A percentile compares a stretch with the other conserved stretches of the same genome.
Evolutionary conservation across 1,284 basidiomycete genomes (phyloP).

Genomic region (Ustilago lituana): DNA sequence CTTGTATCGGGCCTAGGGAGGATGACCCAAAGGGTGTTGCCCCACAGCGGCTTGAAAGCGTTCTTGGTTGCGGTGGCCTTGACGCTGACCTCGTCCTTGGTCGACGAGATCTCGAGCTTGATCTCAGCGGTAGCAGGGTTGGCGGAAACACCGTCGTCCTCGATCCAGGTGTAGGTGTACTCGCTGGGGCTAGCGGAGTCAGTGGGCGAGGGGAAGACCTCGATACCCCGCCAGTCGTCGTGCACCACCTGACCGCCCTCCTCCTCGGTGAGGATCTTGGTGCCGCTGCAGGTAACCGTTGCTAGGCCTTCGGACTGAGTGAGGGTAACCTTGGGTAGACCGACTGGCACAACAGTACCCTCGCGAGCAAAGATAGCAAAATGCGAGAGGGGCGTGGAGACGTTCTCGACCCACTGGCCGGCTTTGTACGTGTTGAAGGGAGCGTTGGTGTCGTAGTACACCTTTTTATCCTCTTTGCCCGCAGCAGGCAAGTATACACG

Average conservation of each 20-base stretch:
- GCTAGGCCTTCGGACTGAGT: constrained; percentile 60
- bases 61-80: constrained; percentile 51
- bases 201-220: constrained; percentile 67
- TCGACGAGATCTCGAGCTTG: constrained; percentile 60
- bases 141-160: constrained; percentile 69
- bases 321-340: constrained; percentile 68
- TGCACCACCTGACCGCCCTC: constrained; percentile 68
- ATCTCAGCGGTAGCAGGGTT: constrained; percentile 63
- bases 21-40: constrained; percentile 63
- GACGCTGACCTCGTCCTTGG: constrained; percentile 59
- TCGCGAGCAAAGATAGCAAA: constrained; percentile 69
- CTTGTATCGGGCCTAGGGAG: constrained; percentile 66
- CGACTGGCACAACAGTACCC: constrained; percentile 68
- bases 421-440: constrained; percentile 26
- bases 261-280: constrained; percentile 62
- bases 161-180: constrained; percentile 67
- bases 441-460: constrained; percentile 43
- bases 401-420: constrained; percentile 51
- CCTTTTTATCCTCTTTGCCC: constrained; percentile 45
- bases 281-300: constrained; percentile 67
- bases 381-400: constrained; percentile 68
- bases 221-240: constrained; percentile 69
- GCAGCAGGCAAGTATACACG: constrained; percentile 68
- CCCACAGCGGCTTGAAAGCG: constrained; percentile 69
- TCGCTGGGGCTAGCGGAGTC: constrained; percentile 17